Evolutionary conservation across 2,329 filamentous ascomycete genomes (phyloP).

Genomic region (Cladophialophora yegresii): DNA sequence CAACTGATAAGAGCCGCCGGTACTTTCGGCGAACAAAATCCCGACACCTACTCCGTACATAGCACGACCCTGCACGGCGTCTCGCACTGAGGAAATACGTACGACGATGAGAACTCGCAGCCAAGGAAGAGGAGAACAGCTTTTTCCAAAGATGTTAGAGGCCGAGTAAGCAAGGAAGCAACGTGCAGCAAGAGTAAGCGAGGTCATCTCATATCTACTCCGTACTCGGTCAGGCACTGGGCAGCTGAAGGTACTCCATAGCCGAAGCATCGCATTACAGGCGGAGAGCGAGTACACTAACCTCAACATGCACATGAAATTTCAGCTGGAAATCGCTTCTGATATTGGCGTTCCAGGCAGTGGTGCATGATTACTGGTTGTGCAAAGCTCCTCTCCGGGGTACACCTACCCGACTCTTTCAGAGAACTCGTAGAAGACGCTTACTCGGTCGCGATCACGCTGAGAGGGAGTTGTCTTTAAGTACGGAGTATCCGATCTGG

Average conservation of each 20-base stretch:
- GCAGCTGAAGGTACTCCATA: not conserved
- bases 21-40: not conserved
- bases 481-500: not conserved
- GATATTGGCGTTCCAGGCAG: not conserved
- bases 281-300: not conserved
- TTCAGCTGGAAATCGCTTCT: not conserved
- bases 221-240: not conserved
- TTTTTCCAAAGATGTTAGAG: not conserved
- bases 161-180: not conserved
- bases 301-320: not conserved
- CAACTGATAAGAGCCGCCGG: conserved; percentile 13
- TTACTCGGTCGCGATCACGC: not conserved
- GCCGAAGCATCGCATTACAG: not conserved
- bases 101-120: not conserved
- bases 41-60: too few relatives aligned
- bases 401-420: not conserved
- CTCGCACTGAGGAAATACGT: not conserved
- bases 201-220: not conserved
- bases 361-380: not conserved
- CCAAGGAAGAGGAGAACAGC: not conserved
- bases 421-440: not conserved
- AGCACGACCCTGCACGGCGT: too few relatives aligned
- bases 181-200: conserved; percentile 1
- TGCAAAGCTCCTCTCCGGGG: not conserved
- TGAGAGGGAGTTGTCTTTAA: not conserved